A percentile compares a stretch with the other conserved stretches of the same genome.
phyloP scores from a whole-genome alignment of 495 filamentous ascomycete genomes.

The Penicillium ochrochloron region DNA sequence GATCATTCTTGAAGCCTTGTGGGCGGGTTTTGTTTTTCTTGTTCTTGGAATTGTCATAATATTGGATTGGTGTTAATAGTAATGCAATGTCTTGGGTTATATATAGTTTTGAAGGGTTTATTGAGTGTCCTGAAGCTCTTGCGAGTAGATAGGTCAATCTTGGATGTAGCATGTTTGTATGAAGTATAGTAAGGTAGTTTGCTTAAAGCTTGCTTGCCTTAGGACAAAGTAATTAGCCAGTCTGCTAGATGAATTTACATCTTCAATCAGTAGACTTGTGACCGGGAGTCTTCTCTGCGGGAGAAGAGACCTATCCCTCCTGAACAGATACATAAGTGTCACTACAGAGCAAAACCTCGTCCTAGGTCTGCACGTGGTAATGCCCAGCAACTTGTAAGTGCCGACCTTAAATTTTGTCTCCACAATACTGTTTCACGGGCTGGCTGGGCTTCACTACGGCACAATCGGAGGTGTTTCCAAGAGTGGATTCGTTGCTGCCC shows the following conservation, averaged over 20 bases:
- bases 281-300: too few relatives aligned
- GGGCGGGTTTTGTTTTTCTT: not conserved
- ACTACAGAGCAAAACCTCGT: not conserved
- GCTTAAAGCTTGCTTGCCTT: too few relatives aligned
- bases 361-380: conserved; percentile 14
- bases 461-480: conserved; percentile 10
- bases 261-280: not conserved
- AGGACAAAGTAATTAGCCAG: not conserved
- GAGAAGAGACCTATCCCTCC: too few relatives aligned
- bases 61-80: not conserved
- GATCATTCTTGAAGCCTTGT: not conserved
- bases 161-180: too few relatives aligned
- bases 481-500: not conserved
- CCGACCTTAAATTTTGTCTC: conserved; percentile 4
- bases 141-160: too few relatives aligned
- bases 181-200: too few relatives aligned
- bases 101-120: too few relatives aligned
- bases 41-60: not conserved
- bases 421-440: not conserved
- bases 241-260: not conserved
- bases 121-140: too few relatives aligned
- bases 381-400: conserved; percentile 11
- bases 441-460: not conserved
- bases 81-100: too few relatives aligned
- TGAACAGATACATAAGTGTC: not conserved